Evolutionary conservation across 805 yeast species (phyloP), one percentile per base, ranked within the genome.

Genomic region (Deakozyma indianensis): DNA sequence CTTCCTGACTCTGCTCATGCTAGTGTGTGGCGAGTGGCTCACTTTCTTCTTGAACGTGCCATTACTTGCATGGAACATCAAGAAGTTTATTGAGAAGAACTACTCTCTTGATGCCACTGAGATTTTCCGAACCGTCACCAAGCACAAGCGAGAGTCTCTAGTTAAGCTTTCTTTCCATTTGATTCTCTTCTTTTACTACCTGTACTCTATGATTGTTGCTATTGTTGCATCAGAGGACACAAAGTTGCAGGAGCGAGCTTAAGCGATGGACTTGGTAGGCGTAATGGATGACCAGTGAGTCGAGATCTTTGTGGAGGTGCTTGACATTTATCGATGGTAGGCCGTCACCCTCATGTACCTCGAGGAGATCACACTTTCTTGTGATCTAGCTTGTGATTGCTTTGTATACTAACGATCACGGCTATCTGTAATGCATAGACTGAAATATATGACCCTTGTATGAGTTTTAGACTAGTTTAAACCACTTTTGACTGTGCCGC

Each of bases 21-120:
- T 90, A 53, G 56, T 92, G 50, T 85, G 84, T 51, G 96, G 97
- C 32, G 84, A 83, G 68, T 92, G 96, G 96, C 78, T 85, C 63
- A 77, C 86, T 21, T 81, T 92, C 63, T 65, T 90, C 58, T 64
- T 92, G 61, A 88, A 88, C 66, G 66, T 83, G 53, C 97, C 97
- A 43, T 68, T 92, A 51, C 65, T 86, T 44, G 92, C 86, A 28
- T 87, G 71, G 73, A 90, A 90, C 62, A 77, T 69, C 48, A 80
- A 83, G 68, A 83, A 84, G 64, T 74, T 84, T 56, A 65, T 80
- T 66, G 79, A 74, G 55, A 85, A 86, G 64, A 80, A 78, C 65
- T 87, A 87, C 63, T 67, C 83, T 50, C 76, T 92, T 60, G 98
- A 90, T 65, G 97, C 98, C 48, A 90, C 98, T 35, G 98, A 92